phyloP scores from a whole-genome alignment of 768 basidiomycete genomes.

The Sporobolomyces phaffii region DNA sequence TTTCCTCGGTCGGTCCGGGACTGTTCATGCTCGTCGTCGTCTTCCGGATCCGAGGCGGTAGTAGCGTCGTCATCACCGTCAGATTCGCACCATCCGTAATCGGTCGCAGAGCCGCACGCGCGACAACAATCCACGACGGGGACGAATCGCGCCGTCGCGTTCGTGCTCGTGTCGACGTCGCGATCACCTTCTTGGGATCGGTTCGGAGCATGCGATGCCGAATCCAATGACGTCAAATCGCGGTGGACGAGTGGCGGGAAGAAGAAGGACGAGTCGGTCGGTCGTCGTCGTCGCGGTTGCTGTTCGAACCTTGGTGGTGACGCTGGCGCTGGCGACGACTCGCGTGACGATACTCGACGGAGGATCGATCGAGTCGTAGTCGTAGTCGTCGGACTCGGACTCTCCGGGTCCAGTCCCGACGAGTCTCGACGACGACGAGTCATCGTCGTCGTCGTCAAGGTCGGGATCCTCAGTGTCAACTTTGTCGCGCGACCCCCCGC shows the following conservation, averaged over 20 bases:
- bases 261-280: not conserved
- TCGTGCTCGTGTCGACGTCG: not conserved
- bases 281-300: no score
- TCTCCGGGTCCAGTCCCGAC: no score
- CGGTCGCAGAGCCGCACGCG: not conserved
- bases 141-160: not conserved
- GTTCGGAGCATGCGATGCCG: no score
- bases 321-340: no score
- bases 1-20: no score
- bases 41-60: no score
- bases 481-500: not conserved
- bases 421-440: not conserved
- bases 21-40: no score
- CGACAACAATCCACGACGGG: constrained; percentile 8
- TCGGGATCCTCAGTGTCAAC: constrained; percentile 2
- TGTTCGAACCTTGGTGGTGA: no score
- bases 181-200: not conserved
- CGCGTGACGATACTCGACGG: no score
- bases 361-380: not conserved
- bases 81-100: not conserved
- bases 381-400: not conserved
- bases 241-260: not conserved
- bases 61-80: no score
- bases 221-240: not conserved
- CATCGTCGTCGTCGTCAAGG: constrained; percentile 7